Percentiles rank a stretch among this genome's conserved stretches.
phyloP scores from a whole-genome alignment of 352 stramenopile genomes.

The Globisporangium abappressorium region DNA sequence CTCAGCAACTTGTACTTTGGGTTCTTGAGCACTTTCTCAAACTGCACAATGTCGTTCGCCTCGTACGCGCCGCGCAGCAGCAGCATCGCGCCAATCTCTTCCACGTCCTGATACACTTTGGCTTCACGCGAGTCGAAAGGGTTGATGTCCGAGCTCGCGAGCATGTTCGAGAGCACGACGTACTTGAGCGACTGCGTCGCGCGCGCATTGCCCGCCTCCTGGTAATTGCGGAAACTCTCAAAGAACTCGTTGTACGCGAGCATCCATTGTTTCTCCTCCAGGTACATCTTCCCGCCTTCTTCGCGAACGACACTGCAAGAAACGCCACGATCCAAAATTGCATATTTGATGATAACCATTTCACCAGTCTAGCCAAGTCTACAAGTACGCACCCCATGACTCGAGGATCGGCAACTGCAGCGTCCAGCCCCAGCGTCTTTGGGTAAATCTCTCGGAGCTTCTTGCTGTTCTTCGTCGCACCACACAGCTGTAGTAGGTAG shows the following conservation, averaged over 20 bases:
- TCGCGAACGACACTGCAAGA: slow-evolving; percentile 76
- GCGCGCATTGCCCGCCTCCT: slow-evolving; percentile 86
- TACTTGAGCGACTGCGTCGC: slow-evolving; percentile 92
- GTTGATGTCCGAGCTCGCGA: slow-evolving; percentile 91
- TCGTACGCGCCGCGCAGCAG: slow-evolving; percentile 71
- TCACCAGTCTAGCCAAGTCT: not conserved
- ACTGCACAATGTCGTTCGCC: slow-evolving; percentile 90
- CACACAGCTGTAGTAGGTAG: slow-evolving; percentile 58
- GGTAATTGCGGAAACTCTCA: slow-evolving; percentile 92
- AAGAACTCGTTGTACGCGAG: slow-evolving; percentile 94
- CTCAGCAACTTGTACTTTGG: slow-evolving; percentile 90
- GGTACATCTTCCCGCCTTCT: slow-evolving; percentile 93
- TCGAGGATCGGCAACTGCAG: slow-evolving; percentile 84
- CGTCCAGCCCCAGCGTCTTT: slow-evolving; percentile 87
- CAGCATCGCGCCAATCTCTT: slow-evolving; percentile 78
- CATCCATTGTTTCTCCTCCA: slow-evolving; percentile 87
- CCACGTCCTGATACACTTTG: slow-evolving; percentile 88
- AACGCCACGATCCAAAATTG: slow-evolving; percentile 2
- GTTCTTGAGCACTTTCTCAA: slow-evolving; percentile 91
- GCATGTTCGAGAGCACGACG: slow-evolving; percentile 92
- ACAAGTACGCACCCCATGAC: slow-evolving; percentile 81
- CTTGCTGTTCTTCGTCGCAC: slow-evolving; percentile 82
- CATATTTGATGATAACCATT: not conserved
- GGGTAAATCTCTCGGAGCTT: slow-evolving; percentile 89
- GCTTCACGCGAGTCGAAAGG: slow-evolving; percentile 92